Evolutionary conservation across 257 asterid species (phyloP), one percentile per base, ranked within the genome.

Genomic region (Solanum neorickii): DNA sequence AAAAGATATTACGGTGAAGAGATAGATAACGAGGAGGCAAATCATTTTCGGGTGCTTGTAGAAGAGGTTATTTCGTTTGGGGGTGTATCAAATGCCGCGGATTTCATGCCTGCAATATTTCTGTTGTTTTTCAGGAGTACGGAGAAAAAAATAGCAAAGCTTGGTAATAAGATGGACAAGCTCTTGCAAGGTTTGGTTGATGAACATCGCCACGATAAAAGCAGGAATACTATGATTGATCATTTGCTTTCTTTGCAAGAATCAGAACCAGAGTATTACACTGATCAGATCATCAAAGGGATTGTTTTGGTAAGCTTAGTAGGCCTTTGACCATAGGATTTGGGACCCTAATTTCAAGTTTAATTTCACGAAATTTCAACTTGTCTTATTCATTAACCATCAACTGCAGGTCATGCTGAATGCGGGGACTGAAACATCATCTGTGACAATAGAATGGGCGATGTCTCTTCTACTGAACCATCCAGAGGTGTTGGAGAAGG

Each of bases 371-470:
- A 65, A 65, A 65, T n/a, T 65, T 66, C 73, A 25, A 29, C 12
- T 59, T 59, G 6, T 59, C 27, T 59, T 59, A 59, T 59, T 59
- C 66, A 59, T 59, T 59, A 59, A 39, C 56, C 33, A 31, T 31
- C 33, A 75, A 65, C 46, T 35, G 25, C 87, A 93, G 94, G 88
- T 91, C 52, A 91, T 93, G 94, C 56, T 94, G 82, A 72, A 90
- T 1, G 96, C 92, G 1, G 95, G 97, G 15, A 90, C 93, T 14
- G 93, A 93, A 87, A 92, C 97, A 3, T 89, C 96, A 42, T 66
- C 94, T 0, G 92, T 86, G 82, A 94, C 94, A 3, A 42, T 94
- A 7, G 96, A 95, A 89, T 94, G 98, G 96, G 96, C 95, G 3
- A 91, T 94, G 91, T 87, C 96, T 0, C 90, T 88, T 37, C 83